Evolutionary conservation across 2,329 filamentous ascomycete genomes (phyloP), one percentile per base, ranked within the genome.

Genomic region (Trichoderma simmonsii): DNA sequence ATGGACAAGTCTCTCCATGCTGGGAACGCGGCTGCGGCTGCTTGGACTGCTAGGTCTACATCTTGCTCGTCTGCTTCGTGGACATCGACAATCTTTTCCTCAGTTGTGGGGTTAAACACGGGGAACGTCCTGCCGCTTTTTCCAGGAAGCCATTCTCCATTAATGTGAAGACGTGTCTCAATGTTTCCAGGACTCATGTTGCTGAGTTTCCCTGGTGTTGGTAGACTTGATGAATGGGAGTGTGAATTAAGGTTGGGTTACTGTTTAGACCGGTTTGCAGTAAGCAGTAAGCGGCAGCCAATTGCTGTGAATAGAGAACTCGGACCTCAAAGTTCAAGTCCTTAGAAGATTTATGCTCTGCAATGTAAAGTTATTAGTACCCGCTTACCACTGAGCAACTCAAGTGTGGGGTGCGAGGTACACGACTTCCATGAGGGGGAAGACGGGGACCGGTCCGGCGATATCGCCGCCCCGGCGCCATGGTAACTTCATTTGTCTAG

Each of bases 21-120:
- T 11, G 68, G 65, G 67, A 75, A 75, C 15, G 73, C 74, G 4
- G 56, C 65, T 32, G 62, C 32, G 21, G 74, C 73, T 1, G 74
- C 74, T 5, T 54, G 67, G 30, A 73, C 70, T 28, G 74, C 74
- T 39, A 59, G 48, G 18, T 74, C 74, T 5, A 71, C 69, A 30
- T 75, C 74, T 14, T 57, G 54, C 15, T 43, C 56, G 26, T 73
- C 72, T 26, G 74, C 74, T 59, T 75, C 74, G 56, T 64, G 61
- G 18, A 75, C 73, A n/a, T 74, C 70, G 7, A 73, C 73, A 32
- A 75, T 70, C 63, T 73, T 73, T 60, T 76, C 67, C n/a, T 75
- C 75, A 7, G 76, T 77, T 7, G 75, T 68, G 15, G 77, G 77
- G 72, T 77, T 77, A 56, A 71, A 70, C 43, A 75, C 68, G 15